Evolutionary conservation across 2,329 filamentous ascomycete genomes (phyloP), one percentile per base, ranked within the genome.

Genomic region (Hypoxylon sp.): DNA sequence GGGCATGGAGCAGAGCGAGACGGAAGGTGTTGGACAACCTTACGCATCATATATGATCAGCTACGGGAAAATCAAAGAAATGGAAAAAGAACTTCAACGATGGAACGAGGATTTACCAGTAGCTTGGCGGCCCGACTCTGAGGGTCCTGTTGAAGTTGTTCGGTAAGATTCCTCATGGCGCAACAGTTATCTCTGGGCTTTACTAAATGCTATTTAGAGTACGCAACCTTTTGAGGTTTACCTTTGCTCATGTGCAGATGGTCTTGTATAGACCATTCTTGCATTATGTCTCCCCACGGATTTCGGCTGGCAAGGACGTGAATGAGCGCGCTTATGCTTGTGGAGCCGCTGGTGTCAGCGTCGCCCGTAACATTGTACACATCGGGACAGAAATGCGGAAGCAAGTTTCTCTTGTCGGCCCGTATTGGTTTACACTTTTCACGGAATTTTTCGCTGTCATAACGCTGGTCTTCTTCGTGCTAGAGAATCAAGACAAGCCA

Each of bases 361-460:
- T 94, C 11, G 88, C 87, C 8, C 84, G 85, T 3, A 92, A 95
- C 75, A 93, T 96, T 68, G 88, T 96, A 35, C 92, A 95, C 75
- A 93, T 95, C 65, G 91, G 91, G 3, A 86, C 89, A 22, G 91
- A 94, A 75, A 95, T 95, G 83, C 90, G 91, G 72, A 91, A 90
- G 76, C 88, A 91, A 74, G 88, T 90, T 3, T 84, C 93, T 6
- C 83, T 96, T n/a, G 91, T 91, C 69, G 93, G 93, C 0, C 91
- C 92, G 0, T 95, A 94, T 79, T 96, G 93, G 93, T 95, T 95
- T 76, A 92, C 92, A 72, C 89, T 95, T 77, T 95, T 94, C 77
- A 94, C 92, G 2, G 91, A 92, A 14, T 95, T 94, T 81, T 95
- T 94, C 77, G 90, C 92, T 13, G 91, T 95, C 33, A 83, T 96